Evolutionary conservation across 1,139 yeast genomes (phyloP), one percentile per base, ranked within the genome.

Genomic region (Yamadazyma friedrichii): DNA sequence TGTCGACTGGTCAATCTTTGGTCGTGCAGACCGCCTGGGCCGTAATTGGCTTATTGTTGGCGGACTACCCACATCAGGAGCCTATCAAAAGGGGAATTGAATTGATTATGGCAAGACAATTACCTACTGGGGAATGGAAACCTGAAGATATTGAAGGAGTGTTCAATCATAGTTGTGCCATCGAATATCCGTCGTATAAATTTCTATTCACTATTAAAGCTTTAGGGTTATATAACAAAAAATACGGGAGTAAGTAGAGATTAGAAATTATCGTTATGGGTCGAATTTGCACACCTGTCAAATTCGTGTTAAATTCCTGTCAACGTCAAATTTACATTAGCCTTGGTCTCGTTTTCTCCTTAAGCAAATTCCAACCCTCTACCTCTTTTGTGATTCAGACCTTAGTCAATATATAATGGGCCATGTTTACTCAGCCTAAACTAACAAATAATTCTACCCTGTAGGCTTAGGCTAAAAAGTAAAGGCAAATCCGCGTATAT

Each of bases 11-110:
- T 2, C 59, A 72, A 39, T 82, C 96, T 1, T 74, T 84, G 44
- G 84, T 84, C 0, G 96, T 93, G 0, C 98, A 91, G 59, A 89
- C 98, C 0, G 78, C 97, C 0, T 94, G 98, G 98, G 95, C 86
- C 1, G 56, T 87, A 8, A 87, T 93, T 50, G 95, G 93, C 0
- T 70, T 94, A 41, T 55, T 94, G 20, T 64, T 89, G 39, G 96
- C 95, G 0, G 76, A 81, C 27, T 94, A 88, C 54, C 98, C 98
- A 0, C 71, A 88, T 43, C 64, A 67, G 42, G 64, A 63, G 5
- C 80, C 85, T 1, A 80, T 94, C 25, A 74, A 73, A 29, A 63
- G 63, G 17, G 99, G 93, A 3, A 70, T 88, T 12, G 53, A 69
- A 38, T 67, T 88, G 36, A 58, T 94, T 40, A 80, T 88, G 74